Conservation (phyloP, 106 monocot genomes). For the Dioscorea alata region DNA sequence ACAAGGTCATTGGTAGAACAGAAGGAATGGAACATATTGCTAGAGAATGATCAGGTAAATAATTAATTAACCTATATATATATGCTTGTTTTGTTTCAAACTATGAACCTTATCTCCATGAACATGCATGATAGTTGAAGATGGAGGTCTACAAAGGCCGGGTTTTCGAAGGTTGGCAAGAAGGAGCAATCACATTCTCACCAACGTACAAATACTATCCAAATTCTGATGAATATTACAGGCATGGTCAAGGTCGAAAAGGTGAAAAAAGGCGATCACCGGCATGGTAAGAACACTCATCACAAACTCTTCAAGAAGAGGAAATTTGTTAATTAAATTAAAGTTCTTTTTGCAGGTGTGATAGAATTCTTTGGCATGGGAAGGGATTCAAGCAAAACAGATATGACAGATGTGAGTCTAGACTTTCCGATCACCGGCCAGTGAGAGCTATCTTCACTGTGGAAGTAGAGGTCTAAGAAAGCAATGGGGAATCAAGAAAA, state of each 20-base stretch:
- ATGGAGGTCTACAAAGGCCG: conserved; percentile 32
- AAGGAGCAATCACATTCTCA: conserved; percentile 52
- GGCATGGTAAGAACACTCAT: conserved; percentile 31
- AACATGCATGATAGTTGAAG: conserved; percentile 20
- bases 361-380: conserved; percentile 66
- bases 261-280: conserved; percentile 40
- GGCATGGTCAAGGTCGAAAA: conserved; percentile 5
- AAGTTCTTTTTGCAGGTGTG: conserved; percentile 37
- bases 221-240: conserved; percentile 50
- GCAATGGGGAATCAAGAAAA: background rate
- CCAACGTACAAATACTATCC: conserved; percentile 73
- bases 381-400: conserved; percentile 39
- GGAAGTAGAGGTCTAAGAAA: conserved; percentile 14
- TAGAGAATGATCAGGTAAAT: conserved; percentile 66
- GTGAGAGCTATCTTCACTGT: conserved; percentile 40
- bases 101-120: background rate
- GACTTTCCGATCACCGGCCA: conserved; percentile 59
- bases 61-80: background rate
- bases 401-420: conserved; percentile 42
- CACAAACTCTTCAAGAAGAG: background rate
- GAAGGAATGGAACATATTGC: conserved; percentile 40
- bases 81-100: too few species aligned
- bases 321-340: background rate
- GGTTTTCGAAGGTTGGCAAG: conserved; percentile 61
- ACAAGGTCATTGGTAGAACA: conserved; percentile 47